Percentiles rank a stretch among this genome's conserved stretches.
These are phyloP conservation scores for Cucurbita ficifolia DNA, from an alignment of 306 rosid genomes.

Conservation along the genomic window DNA sequence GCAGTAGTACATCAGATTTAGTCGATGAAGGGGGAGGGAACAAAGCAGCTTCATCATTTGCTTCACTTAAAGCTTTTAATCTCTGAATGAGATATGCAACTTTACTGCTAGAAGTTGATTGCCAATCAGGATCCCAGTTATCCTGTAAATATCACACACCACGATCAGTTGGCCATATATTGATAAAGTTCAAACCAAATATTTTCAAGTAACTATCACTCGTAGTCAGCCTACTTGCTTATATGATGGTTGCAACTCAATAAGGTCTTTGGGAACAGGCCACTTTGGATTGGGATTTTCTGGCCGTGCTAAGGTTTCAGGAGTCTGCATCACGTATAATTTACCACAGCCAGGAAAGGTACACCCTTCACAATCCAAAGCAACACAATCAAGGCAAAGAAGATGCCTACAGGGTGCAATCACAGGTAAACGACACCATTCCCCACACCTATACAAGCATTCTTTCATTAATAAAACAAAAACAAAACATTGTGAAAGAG, in stretches of 20 bases:
- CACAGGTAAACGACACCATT: slow-evolving; percentile 93
- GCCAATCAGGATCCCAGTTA: slow-evolving; percentile 99
- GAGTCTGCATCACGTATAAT: slow-evolving; percentile 80
- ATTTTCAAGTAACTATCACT: neutral
- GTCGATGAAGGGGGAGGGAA: slow-evolving; percentile 18
- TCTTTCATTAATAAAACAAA: slow-evolving; percentile 14
- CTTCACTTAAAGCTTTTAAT: slow-evolving; percentile 58
- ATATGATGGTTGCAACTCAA: slow-evolving; percentile 94
- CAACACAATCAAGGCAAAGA: slow-evolving; percentile 84
- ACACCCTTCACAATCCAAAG: slow-evolving; percentile 63
- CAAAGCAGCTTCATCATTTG: slow-evolving; percentile 21
- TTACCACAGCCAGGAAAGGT: slow-evolving; percentile 76
- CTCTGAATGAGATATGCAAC: slow-evolving; percentile 57
- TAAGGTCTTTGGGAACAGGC: slow-evolving; percentile 96
- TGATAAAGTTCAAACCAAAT: neutral
- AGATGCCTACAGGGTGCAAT: slow-evolving; percentile 87
- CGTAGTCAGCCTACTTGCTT: slow-evolving; percentile 51
- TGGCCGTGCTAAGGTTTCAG: slow-evolving; percentile 61
- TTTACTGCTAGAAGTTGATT: slow-evolving; percentile 93
- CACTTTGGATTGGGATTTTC: slow-evolving; percentile 95
- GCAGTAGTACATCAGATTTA: slow-evolving; percentile 13
- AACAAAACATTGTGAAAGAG: neutral
- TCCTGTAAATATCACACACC: slow-evolving; percentile 41
- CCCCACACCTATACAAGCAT: slow-evolving; percentile 47
- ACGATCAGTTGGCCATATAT: slow-evolving; percentile 6